Evolutionary conservation across 2,329 filamentous ascomycete genomes (phyloP), one percentile per base, ranked within the genome.

Genomic region (Apiospora hydei): DNA sequence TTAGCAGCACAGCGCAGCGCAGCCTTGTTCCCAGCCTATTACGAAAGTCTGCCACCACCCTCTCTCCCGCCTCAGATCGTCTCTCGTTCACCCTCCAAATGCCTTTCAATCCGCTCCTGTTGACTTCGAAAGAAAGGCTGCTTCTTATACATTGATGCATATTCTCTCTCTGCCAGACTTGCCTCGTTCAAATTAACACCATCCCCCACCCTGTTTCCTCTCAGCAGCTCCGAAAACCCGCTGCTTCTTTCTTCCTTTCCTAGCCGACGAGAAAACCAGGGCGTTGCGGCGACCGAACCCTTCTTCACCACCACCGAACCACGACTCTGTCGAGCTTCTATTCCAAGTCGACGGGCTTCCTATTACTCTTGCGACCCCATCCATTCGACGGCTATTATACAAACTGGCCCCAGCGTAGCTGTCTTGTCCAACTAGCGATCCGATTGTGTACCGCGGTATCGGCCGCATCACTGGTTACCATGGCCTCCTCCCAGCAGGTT

Each of bases 401-500:
- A 64, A 34, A n/a, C n/a, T 41, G 57, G 57, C 30, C 57, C 57
- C 57, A 64, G 57, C 57, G 57, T 64, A n/a, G 57, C 57, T 41
- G 34, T 64, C 57, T 64, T 64, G 57, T 64, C 34, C 57, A 41
- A 64, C 34, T 41, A 64, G 57, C 18, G 57, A 64, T n/a, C 57
- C 34, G 57, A 64, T 38, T 64, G 57, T 64, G 57, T 64, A 41
- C 34, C 57, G 67, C 67, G 46, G 67, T 64, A 41, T 41, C 57
- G 57, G 57, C 57, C 57, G 57, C 69, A 13, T 53, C 69, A 44
- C 53, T 66, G 67, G 51, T 71, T 78, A 80, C 72, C 70, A 88
- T 88, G 86, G 83, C 87, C 69, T 83, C 85, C 66, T 83, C 85
- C 64, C 89, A 92, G 78, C 90, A 92, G 77, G 84, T 90, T 57